These are phyloP conservation scores for Colletotrichum sp. DNA, from an alignment of 2,329 filamentous ascomycete species.

Conservation along the genomic window DNA sequence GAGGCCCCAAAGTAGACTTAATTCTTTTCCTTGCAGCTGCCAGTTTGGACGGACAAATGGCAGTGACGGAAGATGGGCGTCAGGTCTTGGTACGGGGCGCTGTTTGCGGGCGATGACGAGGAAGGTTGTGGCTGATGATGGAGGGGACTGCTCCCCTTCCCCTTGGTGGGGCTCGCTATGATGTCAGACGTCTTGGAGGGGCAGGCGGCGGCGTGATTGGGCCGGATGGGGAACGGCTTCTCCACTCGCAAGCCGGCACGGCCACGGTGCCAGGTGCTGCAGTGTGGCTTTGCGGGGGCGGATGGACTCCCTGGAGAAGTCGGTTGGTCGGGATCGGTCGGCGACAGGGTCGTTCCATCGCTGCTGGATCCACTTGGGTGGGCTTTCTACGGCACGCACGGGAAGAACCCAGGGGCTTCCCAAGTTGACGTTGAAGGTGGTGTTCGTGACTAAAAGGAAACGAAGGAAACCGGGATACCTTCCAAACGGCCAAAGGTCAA, in stretches of 20 bases:
- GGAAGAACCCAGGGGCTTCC: background rate
- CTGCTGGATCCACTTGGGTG: background rate
- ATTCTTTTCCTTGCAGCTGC: background rate
- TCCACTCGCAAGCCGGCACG: background rate
- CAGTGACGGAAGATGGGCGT: background rate
- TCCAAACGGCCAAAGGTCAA: background rate
- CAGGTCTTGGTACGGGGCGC: slow-evolving; percentile 10
- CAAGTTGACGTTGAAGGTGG: background rate
- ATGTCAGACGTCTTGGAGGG: slow-evolving; percentile 12
- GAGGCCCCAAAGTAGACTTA: background rate
- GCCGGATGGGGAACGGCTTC: background rate
- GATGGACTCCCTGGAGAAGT: background rate
- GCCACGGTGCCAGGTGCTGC: slow-evolving; percentile 1
- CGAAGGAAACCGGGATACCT: background rate
- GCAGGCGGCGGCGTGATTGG: background rate
- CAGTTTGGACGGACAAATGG: background rate
- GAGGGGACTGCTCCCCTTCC: background rate
- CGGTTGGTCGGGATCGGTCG: background rate
- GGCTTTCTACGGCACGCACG: background rate
- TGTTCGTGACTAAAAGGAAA: background rate
- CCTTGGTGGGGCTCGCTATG: background rate
- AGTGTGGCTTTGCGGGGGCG: slow-evolving; percentile 13
- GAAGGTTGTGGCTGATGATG: slow-evolving; percentile 17
- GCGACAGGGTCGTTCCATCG: background rate
- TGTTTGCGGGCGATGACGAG: slow-evolving; percentile 19